Percentiles rank a stretch among this genome's conserved stretches.
Evolutionary conservation across 2,329 filamentous ascomycete genomes (phyloP).

Genomic region (Colletotrichum shisoi): DNA sequence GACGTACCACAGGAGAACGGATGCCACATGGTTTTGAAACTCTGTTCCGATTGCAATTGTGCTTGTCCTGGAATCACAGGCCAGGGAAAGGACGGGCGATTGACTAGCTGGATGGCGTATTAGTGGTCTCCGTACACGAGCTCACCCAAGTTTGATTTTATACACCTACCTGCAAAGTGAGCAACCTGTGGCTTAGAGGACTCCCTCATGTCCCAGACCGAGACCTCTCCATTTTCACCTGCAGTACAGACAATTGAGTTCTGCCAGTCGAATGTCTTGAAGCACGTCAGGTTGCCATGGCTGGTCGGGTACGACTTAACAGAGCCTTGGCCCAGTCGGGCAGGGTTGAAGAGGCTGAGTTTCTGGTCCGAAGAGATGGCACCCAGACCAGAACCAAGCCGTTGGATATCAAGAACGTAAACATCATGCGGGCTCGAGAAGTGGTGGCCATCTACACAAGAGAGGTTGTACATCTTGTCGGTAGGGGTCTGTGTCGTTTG

Average conservation of each 20-base stretch:
- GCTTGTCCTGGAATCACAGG: constrained; percentile 64
- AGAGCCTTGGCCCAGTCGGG: constrained; percentile 61
- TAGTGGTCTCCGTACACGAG: constrained; percentile 39
- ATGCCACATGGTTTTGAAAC: constrained; percentile 68
- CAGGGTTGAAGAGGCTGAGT: constrained; percentile 71
- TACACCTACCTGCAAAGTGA: constrained; percentile 56
- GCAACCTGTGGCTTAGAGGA: constrained; percentile 52
- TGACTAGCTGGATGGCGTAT: constrained; percentile 50
- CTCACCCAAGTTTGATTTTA: not conserved
- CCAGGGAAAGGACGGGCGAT: constrained; percentile 69
- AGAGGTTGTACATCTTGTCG: constrained; percentile 53
- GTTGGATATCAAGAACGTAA: constrained; percentile 67
- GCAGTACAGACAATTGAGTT: constrained; percentile 70
- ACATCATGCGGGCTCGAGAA: constrained; percentile 53
- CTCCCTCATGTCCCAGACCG: constrained; percentile 70
- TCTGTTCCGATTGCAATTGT: constrained; percentile 78
- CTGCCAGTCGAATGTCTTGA: constrained; percentile 62
- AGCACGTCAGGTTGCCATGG: constrained; percentile 70
- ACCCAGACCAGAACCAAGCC: constrained; percentile 61
- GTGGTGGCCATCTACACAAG: constrained; percentile 51
- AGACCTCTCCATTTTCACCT: constrained; percentile 74
- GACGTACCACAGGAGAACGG: constrained; percentile 67
- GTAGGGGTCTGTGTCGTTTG: not conserved
- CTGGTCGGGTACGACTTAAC: constrained; percentile 58
- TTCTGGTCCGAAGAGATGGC: constrained; percentile 75